phyloP scores from a whole-genome alignment of 169 alveolate species.

The Plasmodium knowlesi region DNA sequence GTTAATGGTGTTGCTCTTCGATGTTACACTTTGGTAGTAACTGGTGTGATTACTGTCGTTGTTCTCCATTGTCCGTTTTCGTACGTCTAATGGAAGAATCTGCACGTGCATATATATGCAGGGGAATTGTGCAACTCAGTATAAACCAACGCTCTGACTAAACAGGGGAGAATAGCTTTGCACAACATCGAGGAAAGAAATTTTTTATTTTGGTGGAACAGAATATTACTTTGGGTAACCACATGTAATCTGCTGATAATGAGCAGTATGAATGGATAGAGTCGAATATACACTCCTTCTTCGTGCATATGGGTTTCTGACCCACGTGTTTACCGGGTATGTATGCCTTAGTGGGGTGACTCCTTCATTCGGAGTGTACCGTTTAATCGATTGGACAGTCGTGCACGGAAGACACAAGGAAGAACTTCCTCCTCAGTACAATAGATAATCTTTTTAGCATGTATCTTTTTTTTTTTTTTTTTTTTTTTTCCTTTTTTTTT shows the following conservation, averaged over 20 bases:
- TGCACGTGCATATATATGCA: not conserved
- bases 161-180: too few relatives aligned
- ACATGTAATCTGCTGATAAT: not conserved
- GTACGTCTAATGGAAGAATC: not conserved
- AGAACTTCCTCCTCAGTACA: not conserved
- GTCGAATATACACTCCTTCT: not conserved
- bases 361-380: not conserved
- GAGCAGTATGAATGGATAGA: not conserved
- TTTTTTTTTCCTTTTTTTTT: not conserved
- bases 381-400: not conserved
- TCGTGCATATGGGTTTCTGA: not conserved
- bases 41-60: constrained; percentile 14
- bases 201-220: too few relatives aligned
- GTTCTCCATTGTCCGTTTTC: constrained; percentile 11
- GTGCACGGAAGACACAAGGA: not conserved
- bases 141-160: too few relatives aligned
- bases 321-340: not conserved
- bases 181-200: too few relatives aligned
- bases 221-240: not conserved
- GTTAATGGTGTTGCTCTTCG: constrained; percentile 4
- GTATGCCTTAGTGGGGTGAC: not conserved
- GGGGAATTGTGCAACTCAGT: too few relatives aligned
- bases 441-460: not conserved
- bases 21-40: not conserved
- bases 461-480: not conserved